These are phyloP conservation scores for Candida sithepensis DNA, from an alignment of 805 yeast genomes.

Conservation along the genomic window DNA sequence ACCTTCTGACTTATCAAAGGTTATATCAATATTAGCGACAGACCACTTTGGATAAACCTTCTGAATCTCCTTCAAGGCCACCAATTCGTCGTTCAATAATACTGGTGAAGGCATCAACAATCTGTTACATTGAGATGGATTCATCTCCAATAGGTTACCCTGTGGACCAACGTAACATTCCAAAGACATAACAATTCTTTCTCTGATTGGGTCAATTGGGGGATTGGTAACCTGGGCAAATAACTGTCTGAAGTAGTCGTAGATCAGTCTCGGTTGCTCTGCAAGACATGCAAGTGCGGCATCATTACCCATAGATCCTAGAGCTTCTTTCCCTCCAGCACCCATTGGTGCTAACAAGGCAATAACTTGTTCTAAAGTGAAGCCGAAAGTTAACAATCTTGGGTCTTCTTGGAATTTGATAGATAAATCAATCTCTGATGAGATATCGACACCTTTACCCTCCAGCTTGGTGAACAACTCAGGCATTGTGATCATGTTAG, in stretches of 20 bases:
- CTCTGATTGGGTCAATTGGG: constrained; percentile 97
- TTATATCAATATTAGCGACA: constrained; percentile 77
- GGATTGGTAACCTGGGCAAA: constrained; percentile 99
- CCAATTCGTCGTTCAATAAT: constrained; percentile 66
- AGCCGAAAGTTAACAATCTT: constrained; percentile 80
- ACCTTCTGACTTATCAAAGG: constrained; percentile 81
- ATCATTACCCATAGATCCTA: constrained; percentile 99
- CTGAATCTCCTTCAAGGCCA: constrained; percentile 69
- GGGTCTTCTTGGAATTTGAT: constrained; percentile 74
- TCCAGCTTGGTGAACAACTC: constrained; percentile 64
- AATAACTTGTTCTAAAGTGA: constrained; percentile 89
- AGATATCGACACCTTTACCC: constrained; percentile 32
- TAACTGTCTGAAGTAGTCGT: constrained; percentile 92
- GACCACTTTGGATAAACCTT: constrained; percentile 85
- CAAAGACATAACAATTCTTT: constrained; percentile 92
- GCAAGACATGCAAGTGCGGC: constrained; percentile 92
- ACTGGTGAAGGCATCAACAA: constrained; percentile 81
- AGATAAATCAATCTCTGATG: constrained; percentile 27
- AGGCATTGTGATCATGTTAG: constrained; percentile 79
- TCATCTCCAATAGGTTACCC: constrained; percentile 91
- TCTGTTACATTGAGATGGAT: constrained; percentile 87
- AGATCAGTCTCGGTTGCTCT: constrained; percentile 84
- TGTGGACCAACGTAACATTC: constrained; percentile 99
- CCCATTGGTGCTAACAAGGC: constrained; percentile 92
- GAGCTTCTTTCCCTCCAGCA: constrained; percentile 82